Evolutionary conservation across 2,329 filamentous ascomycete genomes (phyloP).

Genomic region (Fusarium liriodendri): DNA sequence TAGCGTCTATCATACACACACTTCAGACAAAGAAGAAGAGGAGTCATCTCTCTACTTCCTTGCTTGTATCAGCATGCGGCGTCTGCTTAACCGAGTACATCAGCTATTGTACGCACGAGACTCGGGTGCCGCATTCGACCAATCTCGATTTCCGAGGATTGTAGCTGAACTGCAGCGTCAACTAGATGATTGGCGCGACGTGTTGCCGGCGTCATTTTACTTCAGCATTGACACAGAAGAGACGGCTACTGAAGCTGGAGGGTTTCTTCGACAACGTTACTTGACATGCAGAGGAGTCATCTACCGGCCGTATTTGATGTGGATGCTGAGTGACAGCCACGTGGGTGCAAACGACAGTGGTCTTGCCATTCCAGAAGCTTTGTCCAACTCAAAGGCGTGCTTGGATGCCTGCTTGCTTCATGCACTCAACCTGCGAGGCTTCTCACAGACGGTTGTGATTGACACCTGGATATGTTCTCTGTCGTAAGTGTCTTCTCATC

Average conservation of each 20-base stretch:
- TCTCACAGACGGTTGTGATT: conserved; percentile 62
- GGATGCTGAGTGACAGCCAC: conserved; percentile 57
- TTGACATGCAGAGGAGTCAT: conserved; percentile 64
- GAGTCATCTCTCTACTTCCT: conserved; percentile 64
- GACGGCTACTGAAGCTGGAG: conserved; percentile 55
- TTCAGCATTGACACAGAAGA: conserved; percentile 51
- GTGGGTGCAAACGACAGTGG: conserved; percentile 37
- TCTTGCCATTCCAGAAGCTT: conserved; percentile 47
- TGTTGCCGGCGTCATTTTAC: conserved; percentile 55
- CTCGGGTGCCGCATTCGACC: conserved; percentile 57
- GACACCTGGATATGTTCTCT: conserved; percentile 67
- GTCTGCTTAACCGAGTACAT: conserved; percentile 60
- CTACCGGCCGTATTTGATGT: conserved; percentile 63
- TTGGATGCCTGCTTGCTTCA: conserved; percentile 61
- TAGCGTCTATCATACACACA: conserved; percentile 59
- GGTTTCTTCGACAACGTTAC: conserved; percentile 62
- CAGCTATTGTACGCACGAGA: conserved; percentile 61
- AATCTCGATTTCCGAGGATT: conserved; percentile 58
- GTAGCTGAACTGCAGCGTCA: conserved; percentile 62
- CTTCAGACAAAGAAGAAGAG: conserved; percentile 52
- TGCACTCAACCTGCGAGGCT: conserved; percentile 59
- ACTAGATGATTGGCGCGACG: conserved; percentile 61
- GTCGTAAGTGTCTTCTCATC: conserved; percentile 52
- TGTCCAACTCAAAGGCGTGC: conserved; percentile 57
- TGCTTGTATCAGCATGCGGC: conserved; percentile 63